Conservation (phyloP, 169 alveolate species). For the Plasmodium cynomolgi region DNA sequence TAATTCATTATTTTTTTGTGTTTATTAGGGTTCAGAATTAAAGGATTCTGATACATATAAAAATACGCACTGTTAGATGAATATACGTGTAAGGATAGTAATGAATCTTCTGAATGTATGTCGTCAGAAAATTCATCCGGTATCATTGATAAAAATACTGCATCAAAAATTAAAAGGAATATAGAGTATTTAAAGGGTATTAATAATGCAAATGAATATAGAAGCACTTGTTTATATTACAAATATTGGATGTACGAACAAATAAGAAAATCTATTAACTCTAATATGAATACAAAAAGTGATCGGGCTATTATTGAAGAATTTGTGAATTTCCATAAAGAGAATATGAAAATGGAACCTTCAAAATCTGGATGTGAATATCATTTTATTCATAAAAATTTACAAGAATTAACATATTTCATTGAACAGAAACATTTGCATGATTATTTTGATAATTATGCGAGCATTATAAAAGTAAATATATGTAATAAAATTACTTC, state of each 20-base stretch:
- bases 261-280: neutral
- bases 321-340: neutral
- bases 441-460: too few species aligned
- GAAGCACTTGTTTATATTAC: neutral
- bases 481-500: neutral
- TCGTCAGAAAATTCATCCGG: too few species aligned
- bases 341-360: neutral
- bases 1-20: too few species aligned
- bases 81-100: too few species aligned
- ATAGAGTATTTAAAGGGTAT: neutral
- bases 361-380: neutral
- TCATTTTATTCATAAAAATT: neutral
- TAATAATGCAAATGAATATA: neutral
- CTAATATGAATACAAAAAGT: neutral
- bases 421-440: neutral
- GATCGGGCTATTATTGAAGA: neutral
- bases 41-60: too few species aligned
- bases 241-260: too few species aligned
- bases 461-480: neutral
- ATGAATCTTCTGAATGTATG: too few species aligned
- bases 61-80: too few species aligned
- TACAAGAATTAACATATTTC: neutral
- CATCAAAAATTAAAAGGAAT: neutral
- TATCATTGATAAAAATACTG: neutral
- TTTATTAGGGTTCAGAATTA: too few species aligned